Base-by-base conservation (phyloP, 345 rosid genomes). In the Mercurialis annua region DNA sequence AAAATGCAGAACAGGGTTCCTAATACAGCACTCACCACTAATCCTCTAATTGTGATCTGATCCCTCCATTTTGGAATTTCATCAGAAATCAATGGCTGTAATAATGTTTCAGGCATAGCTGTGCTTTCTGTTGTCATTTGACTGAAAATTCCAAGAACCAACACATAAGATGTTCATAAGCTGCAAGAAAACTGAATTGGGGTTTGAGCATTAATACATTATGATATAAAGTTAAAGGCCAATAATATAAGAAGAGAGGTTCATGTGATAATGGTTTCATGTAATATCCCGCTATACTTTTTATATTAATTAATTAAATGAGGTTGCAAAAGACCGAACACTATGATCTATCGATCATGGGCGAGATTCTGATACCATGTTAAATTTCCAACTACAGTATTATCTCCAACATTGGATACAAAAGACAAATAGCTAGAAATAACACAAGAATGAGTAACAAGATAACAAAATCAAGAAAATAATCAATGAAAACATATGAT, bases 21-120 rank as follows among this genome's bases (percentile, higher is more conserved):
- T 4, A 61, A 33, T 14, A 61, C 12, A 26, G 51, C 65, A 61
- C 65, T 61, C 51, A 43, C 65, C 1, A 61, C 18, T 43, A 61
- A 61, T 1, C 65, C 65, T 43, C 65, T 61, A 61, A 24, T 0
- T 34, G 65, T 61, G 49, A 61, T 61, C 51, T 61, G 65, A 61
- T 61, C 65, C 14, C 24, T 42, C 65, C 65, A 61, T 16, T 43
- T 8, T 23, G 65, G 65, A 14, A 26, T 2, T 8, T 23, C 27
- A 8, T 61, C 36, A 5, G 50, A 60, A 12, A 15, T 46, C n/a
- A 61, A 42, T 4, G 44, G 62, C 23, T 18, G 6, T 43, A 30
- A 11, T 3, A 40, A 40, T 43, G 34, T 6, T 23, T 61, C 51
- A 61, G 65, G 14, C 21, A 61, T 20, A 21, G 51, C 31, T 42